Conservation (phyloP, 495 filamentous ascomycete species). For the Daldinia concentrica region DNA sequence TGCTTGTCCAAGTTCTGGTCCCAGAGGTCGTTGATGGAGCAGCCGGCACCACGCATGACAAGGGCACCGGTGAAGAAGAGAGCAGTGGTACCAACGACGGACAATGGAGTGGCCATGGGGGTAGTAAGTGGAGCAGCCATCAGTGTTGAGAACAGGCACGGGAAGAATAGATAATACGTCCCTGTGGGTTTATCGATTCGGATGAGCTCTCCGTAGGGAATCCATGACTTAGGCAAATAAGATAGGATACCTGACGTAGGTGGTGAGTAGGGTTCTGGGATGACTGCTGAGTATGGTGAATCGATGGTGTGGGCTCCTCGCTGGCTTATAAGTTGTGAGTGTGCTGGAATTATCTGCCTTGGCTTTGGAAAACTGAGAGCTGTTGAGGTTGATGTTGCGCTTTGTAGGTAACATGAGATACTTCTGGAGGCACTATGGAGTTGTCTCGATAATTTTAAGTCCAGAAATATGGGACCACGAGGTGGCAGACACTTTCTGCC, state of each 20-base stretch:
- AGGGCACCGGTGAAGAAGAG: slow-evolving; percentile 90
- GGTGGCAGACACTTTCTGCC: slow-evolving; percentile 5
- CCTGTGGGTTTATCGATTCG: slow-evolving; percentile 95
- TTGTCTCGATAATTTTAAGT: slow-evolving; percentile 11
- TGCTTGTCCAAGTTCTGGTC: slow-evolving; percentile 92
- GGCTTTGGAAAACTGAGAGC: slow-evolving; percentile 38
- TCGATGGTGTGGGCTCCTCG: slow-evolving; percentile 41
- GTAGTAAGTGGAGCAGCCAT: slow-evolving; percentile 68
- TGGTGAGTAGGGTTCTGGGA: slow-evolving; percentile 62
- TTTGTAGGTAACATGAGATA: background rate
- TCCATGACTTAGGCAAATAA: slow-evolving; percentile 73
- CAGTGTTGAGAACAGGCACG: slow-evolving; percentile 90
- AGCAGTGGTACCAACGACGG: slow-evolving; percentile 69
- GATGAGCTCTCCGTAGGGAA: slow-evolving; percentile 93
- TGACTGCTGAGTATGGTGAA: slow-evolving; percentile 26
- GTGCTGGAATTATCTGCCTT: slow-evolving; percentile 28
- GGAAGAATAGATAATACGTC: slow-evolving; percentile 95
- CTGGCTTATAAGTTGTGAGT: slow-evolving; percentile 2
- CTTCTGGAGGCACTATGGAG: slow-evolving; percentile 13
- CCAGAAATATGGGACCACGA: background rate
- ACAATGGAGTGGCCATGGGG: slow-evolving; percentile 65
- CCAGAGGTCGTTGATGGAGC: slow-evolving; percentile 97
- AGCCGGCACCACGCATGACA: slow-evolving; percentile 98
- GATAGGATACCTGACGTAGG: slow-evolving; percentile 83
- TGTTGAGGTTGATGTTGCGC: slow-evolving; percentile 5